Conservation (phyloP, 2,329 filamentous ascomycete species). For the Raffaelea ambrosiae region DNA sequence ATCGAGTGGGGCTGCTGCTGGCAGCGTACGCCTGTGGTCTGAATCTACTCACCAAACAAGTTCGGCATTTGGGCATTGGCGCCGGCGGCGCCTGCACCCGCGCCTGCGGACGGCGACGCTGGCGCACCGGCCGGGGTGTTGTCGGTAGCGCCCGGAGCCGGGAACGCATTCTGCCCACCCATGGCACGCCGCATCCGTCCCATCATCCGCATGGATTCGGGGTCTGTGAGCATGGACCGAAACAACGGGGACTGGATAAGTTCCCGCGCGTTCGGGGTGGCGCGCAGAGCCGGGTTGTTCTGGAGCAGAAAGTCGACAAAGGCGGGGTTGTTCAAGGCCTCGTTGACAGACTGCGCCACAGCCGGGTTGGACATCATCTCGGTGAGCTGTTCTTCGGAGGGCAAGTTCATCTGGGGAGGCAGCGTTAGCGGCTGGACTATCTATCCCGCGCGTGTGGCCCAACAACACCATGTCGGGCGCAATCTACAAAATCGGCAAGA, state of each 20-base stretch:
- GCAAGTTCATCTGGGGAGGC: slow-evolving; percentile 82
- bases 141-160: slow-evolving; percentile 85
- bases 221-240: slow-evolving; percentile 87
- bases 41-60: no score
- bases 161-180: slow-evolving; percentile 56
- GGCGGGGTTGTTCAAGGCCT: slow-evolving; percentile 89
- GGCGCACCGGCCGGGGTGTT: slow-evolving; percentile 55
- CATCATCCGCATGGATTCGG: slow-evolving; percentile 72
- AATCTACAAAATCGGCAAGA: not conserved
- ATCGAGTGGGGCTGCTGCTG: no score
- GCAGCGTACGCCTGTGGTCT: no score
- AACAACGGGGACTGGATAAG: slow-evolving; percentile 85
- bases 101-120: slow-evolving; percentile 20
- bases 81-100: slow-evolving; percentile 7
- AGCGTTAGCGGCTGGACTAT: no score
- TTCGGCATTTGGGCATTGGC: slow-evolving; percentile 8
- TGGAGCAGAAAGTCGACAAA: slow-evolving; percentile 94
- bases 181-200: slow-evolving; percentile 72
- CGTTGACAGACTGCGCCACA: slow-evolving; percentile 80
- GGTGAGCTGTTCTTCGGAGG: slow-evolving; percentile 72
- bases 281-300: slow-evolving; percentile 73
- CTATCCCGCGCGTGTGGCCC: slow-evolving; percentile 11
- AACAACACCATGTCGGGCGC: no score
- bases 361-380: slow-evolving; percentile 80
- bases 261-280: slow-evolving; percentile 67